Conservation (phyloP, 2,329 filamentous ascomycete genomes). For the Fusarium duplospermum region DNA sequence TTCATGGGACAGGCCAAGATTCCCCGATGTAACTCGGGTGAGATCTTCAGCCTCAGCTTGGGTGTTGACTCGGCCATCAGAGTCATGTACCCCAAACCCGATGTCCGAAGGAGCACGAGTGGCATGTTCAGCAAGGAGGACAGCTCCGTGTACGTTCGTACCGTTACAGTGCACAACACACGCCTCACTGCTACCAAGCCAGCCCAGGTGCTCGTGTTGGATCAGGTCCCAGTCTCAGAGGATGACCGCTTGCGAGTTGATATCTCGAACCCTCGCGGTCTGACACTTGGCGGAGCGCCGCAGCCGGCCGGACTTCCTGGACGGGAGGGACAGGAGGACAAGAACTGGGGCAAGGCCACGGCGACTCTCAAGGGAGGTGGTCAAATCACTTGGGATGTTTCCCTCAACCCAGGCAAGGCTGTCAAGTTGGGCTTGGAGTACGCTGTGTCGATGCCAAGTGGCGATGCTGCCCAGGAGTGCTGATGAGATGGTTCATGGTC, state of each 20-base stretch:
- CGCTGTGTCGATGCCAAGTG: constrained; percentile 66
- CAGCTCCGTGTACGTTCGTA: constrained; percentile 61
- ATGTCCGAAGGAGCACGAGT: constrained; percentile 61
- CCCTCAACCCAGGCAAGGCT: constrained; percentile 66
- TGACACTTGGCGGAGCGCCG: constrained; percentile 53
- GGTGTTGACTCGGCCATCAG: constrained; percentile 70
- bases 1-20: constrained; percentile 69
- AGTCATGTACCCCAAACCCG: constrained; percentile 67
- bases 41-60: constrained; percentile 64
- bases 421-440: constrained; percentile 72
- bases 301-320: constrained; percentile 52
- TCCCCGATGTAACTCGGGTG: constrained; percentile 66
- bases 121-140: constrained; percentile 67
- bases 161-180: constrained; percentile 64
- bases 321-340: constrained; percentile 44
- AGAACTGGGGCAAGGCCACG: constrained; percentile 65
- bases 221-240: constrained; percentile 72
- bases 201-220: constrained; percentile 63
- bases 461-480: constrained; percentile 51
- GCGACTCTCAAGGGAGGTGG: constrained; percentile 67
- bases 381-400: constrained; percentile 69
- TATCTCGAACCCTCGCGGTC: constrained; percentile 60
- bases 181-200: constrained; percentile 51
- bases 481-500: constrained; percentile 1
- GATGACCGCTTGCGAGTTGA: constrained; percentile 68